Evolutionary conservation across 2,329 filamentous ascomycete genomes (phyloP), one percentile per base, ranked within the genome.

Genomic region (Fusarium temperatum): DNA sequence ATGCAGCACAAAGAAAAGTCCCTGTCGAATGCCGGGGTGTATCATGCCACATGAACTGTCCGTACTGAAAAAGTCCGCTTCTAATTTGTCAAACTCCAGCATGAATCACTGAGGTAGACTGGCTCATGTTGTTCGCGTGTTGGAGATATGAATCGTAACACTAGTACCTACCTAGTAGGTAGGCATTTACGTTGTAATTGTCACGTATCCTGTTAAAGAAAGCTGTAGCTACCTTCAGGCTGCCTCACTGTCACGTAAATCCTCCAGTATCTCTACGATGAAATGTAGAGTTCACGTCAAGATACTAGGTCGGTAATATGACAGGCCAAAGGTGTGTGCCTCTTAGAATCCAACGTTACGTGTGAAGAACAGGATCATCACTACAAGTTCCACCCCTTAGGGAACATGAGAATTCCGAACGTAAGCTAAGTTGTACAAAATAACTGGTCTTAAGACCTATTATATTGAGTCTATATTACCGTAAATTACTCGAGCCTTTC

Each of bases 1-100:
- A 60, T 61, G 62, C 47, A 68, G 24, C 14, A 57, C 30, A 32
- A 28, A 44, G 36, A 56, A 26, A 53, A 45, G 22, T 28, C 30
- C 28, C 48, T 30, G 28, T 20, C 26, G 64, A 39, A 55, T 69
- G 18, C 55, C 38, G 42, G 53, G 53, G 42, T 59, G 42, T 50
- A 42, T 69, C 50, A 57, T 68, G 36, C 70, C 70, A 70, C 64
- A 44, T 53, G 69, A 68, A 55, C 63, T 56, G 47, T 30, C 15
- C n/a, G 36, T 36, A 7, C 36, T 38, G 35, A n/a, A 17, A 39
- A 61, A 28, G 35, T 38, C 36, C 35, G 10, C 51, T 26, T 28
- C 17, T 54, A 26, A n/a, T n/a, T 39, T 18, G 22, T 55, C 24
- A n/a, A 54, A 14, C 24, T 28, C 24, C 24, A 41, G 15, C 51